phyloP scores from a whole-genome alignment of 1,284 basidiomycete species.

The Phellopilus nigrolimitatus region DNA sequence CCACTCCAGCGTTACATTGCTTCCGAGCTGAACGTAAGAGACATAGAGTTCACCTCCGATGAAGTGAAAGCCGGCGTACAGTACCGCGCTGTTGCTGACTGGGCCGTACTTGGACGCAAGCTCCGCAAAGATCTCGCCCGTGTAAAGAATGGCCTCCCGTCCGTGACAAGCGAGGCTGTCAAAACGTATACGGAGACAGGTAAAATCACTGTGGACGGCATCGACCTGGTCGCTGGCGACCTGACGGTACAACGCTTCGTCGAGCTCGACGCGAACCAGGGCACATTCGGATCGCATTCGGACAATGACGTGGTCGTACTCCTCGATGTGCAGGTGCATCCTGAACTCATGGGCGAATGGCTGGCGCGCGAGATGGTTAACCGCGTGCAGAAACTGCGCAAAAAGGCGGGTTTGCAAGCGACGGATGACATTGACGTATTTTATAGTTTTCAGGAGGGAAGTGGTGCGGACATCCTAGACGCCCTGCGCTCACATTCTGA shows the following conservation, averaged over 20 bases:
- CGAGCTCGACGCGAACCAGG: slow-evolving; percentile 60
- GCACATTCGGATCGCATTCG: slow-evolving; percentile 78
- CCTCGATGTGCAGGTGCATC: slow-evolving; percentile 83
- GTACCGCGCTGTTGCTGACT: slow-evolving; percentile 93
- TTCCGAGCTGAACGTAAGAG: slow-evolving; percentile 94
- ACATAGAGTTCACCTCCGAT: slow-evolving; percentile 85
- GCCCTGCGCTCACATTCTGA: slow-evolving; percentile 72
- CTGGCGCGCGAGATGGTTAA: slow-evolving; percentile 89
- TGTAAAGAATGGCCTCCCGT: slow-evolving; percentile 86
- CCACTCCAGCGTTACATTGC: slow-evolving; percentile 87
- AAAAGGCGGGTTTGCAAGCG: slow-evolving; percentile 91
- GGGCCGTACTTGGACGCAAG: slow-evolving; percentile 92
- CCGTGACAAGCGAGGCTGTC: slow-evolving; percentile 78
- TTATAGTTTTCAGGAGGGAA: slow-evolving; percentile 75
- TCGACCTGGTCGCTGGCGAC: slow-evolving; percentile 87
- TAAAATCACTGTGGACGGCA: slow-evolving; percentile 84
- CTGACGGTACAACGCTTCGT: slow-evolving; percentile 89
- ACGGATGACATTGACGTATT: slow-evolving; percentile 93
- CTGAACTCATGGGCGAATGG: slow-evolving; percentile 86
- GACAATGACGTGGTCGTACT: slow-evolving; percentile 95
- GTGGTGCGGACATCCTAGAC: slow-evolving; percentile 61
- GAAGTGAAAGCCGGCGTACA: slow-evolving; percentile 84
- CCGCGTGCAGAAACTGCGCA: slow-evolving; percentile 92
- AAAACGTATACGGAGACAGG: slow-evolving; percentile 77
- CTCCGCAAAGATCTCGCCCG: slow-evolving; percentile 90